Conservation (phyloP, 1,284 basidiomycete genomes). For the Microbotryum intermedium region DNA sequence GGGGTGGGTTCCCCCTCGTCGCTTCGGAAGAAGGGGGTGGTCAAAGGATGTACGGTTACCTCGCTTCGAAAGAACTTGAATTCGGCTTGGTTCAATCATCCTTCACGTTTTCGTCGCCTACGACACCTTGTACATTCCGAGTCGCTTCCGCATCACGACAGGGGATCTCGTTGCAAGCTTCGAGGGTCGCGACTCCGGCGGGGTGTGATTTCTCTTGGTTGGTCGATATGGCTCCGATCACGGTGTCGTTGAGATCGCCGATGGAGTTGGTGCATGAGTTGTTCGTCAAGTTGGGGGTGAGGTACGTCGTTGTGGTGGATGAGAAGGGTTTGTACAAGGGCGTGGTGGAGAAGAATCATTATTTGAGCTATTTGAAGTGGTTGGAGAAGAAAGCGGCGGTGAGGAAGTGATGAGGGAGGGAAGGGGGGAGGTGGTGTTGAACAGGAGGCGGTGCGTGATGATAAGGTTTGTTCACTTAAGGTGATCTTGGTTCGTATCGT, state of each 20-base stretch:
- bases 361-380: conserved; percentile 1
- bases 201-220: conserved; percentile 42
- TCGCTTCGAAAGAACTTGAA: conserved; percentile 84
- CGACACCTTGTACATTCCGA: conserved; percentile 23
- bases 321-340: conserved; percentile 76
- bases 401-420: no score
- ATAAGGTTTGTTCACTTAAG: no score
- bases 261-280: conserved; percentile 38
- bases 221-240: conserved; percentile 25
- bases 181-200: conserved; percentile 37
- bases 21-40: conserved; percentile 44
- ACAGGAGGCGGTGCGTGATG: no score
- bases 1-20: conserved; percentile 82
- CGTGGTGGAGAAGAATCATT: conserved; percentile 79
- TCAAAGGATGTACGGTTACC: conserved; percentile 75
- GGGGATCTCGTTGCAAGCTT: conserved; percentile 59
- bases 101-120: conserved; percentile 5
- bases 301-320: conserved; percentile 78
- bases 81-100: conserved; percentile 55
- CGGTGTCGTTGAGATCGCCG: conserved; percentile 18
- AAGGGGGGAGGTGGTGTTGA: no score
- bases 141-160: conserved; percentile 56
- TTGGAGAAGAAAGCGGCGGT: conserved; percentile 1
- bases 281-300: conserved; percentile 83
- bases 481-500: no score